Conservation (phyloP, 768 basidiomycete genomes). For the Leccinum aurantiacum region DNA sequence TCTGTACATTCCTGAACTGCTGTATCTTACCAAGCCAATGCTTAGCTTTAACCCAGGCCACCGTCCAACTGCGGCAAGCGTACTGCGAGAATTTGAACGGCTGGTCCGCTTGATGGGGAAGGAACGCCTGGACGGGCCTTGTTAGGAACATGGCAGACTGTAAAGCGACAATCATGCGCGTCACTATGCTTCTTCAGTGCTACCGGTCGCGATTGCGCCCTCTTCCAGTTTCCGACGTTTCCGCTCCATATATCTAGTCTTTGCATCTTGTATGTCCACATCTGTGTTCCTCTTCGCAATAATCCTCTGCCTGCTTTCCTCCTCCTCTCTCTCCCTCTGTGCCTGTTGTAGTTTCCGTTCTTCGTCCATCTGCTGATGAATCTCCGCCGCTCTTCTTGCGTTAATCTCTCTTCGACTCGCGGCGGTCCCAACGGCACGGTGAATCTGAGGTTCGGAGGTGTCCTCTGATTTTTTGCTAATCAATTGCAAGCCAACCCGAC, state of each 20-base stretch:
- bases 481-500: slow-evolving; percentile 55
- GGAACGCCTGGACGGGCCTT: slow-evolving; percentile 29
- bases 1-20: slow-evolving; percentile 58
- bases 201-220: neutral
- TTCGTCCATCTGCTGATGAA: slow-evolving; percentile 75
- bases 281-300: slow-evolving; percentile 77
- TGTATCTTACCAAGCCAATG: slow-evolving; percentile 58
- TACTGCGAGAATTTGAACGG: slow-evolving; percentile 52
- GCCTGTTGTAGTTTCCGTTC: slow-evolving; percentile 60
- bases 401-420: slow-evolving; percentile 81
- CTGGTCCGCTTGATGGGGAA: slow-evolving; percentile 44
- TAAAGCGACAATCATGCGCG: neutral
- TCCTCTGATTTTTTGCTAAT: slow-evolving; percentile 24
- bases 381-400: slow-evolving; percentile 75
- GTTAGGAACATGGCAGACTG: neutral
- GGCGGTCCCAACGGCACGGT: slow-evolving; percentile 83
- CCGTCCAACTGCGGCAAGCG: slow-evolving; percentile 50
- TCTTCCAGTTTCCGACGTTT: slow-evolving; percentile 76
- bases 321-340: slow-evolving; percentile 58
- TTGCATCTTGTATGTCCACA: slow-evolving; percentile 68
- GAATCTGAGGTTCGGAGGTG: slow-evolving; percentile 41
- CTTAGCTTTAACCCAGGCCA: slow-evolving; percentile 48
- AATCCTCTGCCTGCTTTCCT: slow-evolving; percentile 63
- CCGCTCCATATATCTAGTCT: slow-evolving; percentile 71
- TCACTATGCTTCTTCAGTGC: slow-evolving; percentile 16